Evolutionary conservation across 495 filamentous ascomycete genomes (phyloP), one percentile per base, ranked within the genome.

Genomic region (Penicillium goetzii): DNA sequence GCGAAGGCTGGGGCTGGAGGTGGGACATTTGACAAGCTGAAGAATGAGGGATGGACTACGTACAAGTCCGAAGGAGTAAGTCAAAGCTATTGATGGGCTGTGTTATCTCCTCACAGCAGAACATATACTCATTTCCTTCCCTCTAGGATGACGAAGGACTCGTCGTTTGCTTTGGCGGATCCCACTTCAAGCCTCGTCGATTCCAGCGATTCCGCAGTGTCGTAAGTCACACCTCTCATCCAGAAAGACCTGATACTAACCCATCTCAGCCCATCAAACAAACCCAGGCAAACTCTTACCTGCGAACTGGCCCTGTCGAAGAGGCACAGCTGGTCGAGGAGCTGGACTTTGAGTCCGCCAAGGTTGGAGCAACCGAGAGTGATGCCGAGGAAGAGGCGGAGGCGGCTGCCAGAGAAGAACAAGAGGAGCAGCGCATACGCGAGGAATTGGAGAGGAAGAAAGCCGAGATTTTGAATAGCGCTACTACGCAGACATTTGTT

Each of bases 1-100:
- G 64, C 9, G 4, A 62, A 66, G 59, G 47, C 28, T 36, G 64
- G 64, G 1, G 52, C 45, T 15, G 54, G 36, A 12, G 60, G 38
- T 4, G 53, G 45, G 3, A 59, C 64, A 6, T 11, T 23, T 28
- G 23, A 34, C n/a, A 66, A 66, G 56, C 28, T 26, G 5, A 34
- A 62, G 26, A 56, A 28, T 33, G 25, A 62, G 30, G 60, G 64
- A 0, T 66, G 64, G 64, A 55, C 38, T 17, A 62, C 56, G n/a
- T 66, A 45, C 17, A 55, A 59, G 26, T 56, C 62, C 6, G 19
- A 26, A 2, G 56, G 59, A 28, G 62, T 64, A 28, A 14, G 43
- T 47, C 9, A 47, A n/a, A 6, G 2, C 4, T n/a, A n/a, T n/a
- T n/a, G n/a, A n/a, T n/a, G n/a, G n/a, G n/a, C 12, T 47, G 6